Evolutionary conservation across 169 alveolate genomes (phyloP), one percentile per base, ranked within the genome.

Genomic region (Eimeria acervulina): DNA sequence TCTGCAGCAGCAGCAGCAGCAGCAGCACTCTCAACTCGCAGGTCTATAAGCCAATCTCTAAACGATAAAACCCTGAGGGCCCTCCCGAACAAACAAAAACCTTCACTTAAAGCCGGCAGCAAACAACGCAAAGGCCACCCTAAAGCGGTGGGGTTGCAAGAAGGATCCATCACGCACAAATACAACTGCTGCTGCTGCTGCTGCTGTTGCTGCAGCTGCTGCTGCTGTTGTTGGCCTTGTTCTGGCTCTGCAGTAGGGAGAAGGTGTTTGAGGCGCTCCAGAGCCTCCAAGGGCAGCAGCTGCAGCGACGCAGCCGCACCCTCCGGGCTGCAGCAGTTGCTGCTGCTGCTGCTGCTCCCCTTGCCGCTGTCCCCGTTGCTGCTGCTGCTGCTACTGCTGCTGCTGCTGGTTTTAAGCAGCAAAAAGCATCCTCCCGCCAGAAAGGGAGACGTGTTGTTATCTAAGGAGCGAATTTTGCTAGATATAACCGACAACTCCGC

Each of bases 41-140:
- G 95, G 33, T 90, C 87, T 26, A 90, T 66, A 31, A 70, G 44
- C 55, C 76, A 42, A 70, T 90, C 95, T n/a, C 95, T 78, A 70
- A 90, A 90, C 23, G 88, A 90, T 23, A 90, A 51, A 36, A 90
- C 15, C 23, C 59, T n/a, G 13, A 90, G 74, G 36, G 8, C 47
- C 26, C 51, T 38, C 26, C 55, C 85, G 51, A 7, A 66, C 47
- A 90, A 55, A 19, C 23, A 26, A 40, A 68, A 90, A 0, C 95
- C 85, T 6, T 23, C 72, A 13, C 76, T 63, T 2, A 90, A 47
- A 23, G 72, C 59, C 19, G 78, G 76, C 33, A 90, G 95, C 47
- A 90, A 52, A 70, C 52, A 26, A 2, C 95, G 85, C 52, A 90
- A 74, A 26, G 95, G 95, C 95, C 95, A 90, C 66, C 95, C 95